These are phyloP conservation scores for Sequoiadendron giganteum DNA, from an alignment of 75 land plant species.

Conservation along the genomic window DNA sequence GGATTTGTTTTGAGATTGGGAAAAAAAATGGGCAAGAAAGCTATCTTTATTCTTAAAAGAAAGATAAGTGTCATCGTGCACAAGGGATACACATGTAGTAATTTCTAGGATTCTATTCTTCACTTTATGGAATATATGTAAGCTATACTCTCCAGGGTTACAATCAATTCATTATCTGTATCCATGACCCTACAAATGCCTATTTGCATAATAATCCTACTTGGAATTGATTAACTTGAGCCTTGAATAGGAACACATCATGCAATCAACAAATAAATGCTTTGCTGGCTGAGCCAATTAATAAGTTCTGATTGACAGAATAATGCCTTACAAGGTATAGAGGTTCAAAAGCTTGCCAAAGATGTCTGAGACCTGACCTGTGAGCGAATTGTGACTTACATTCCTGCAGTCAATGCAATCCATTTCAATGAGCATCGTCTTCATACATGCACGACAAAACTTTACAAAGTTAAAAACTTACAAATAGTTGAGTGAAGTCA, in stretches of 20 bases:
- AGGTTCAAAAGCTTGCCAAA: conserved; percentile 47
- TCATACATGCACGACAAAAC: neutral
- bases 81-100: neutral
- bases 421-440: neutral
- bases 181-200: neutral
- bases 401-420: conserved; percentile 45
- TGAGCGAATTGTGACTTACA: conserved; percentile 67
- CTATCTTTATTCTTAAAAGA: neutral
- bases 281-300: neutral
- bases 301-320: neutral
- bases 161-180: neutral
- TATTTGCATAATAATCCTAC: neutral
- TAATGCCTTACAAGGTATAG: conserved; percentile 49
- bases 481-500: conserved; percentile 66
- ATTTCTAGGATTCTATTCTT: neutral
- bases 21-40: neutral
- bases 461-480: conserved; percentile 28
- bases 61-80: neutral
- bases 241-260: neutral
- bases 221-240: neutral
- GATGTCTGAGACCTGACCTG: conserved; percentile 61
- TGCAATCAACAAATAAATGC: neutral
- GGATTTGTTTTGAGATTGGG: neutral
- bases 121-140: neutral
- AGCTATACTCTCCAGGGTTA: neutral